Evolutionary conservation across 2,329 filamentous ascomycete genomes (phyloP), one percentile per base, ranked within the genome.

Genomic region (Fusarium sp.): DNA sequence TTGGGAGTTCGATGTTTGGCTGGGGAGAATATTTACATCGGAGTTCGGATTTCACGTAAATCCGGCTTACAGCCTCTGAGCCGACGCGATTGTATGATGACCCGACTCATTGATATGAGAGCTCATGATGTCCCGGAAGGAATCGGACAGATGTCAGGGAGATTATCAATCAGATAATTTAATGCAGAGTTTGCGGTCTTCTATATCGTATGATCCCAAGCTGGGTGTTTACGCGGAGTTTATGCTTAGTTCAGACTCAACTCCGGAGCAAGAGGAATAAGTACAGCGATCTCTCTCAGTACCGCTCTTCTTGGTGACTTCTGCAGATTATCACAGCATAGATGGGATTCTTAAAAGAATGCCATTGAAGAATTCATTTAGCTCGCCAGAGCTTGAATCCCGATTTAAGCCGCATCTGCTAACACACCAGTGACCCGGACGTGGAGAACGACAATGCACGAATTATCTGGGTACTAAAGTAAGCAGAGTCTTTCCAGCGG

Each of bases 21-120:
- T 24, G 36, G 45, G 24, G 9, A 11, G 48, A 28, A 35, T 43
- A 31, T 38, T n/a, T 8, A 11, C 1, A n/a, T 3, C 57, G 57
- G 57, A 19, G 6, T 60, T 60, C 57, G 57, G 57, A 11, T 48
- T 60, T 60, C 41, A 22, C 24, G 5, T 26, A 60, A 60, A 22
- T 61, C 57, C 57, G 57, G 39, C 51, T 60, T 55, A 60, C 41
- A n/a, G 8, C 22, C 13, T 15, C 28, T 19, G 8, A 40, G 50
- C n/a, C 15, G 11, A 25, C 35, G n/a, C 41, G 31, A 9, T 19
- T 41, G n/a, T 12, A 53, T 29, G 26, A 41, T 59, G 40, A 53
- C 32, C 47, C 25, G 35, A 29, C 38, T 19, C 13, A 22, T 19
- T 19, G 19, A 19, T 19, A 2, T 19, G 19, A 19, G 19, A 19